Evolutionary conservation across 2,329 filamentous ascomycete genomes (phyloP), one percentile per base, ranked within the genome.

Genomic region (Phaeosphaeriaceae sp.): DNA sequence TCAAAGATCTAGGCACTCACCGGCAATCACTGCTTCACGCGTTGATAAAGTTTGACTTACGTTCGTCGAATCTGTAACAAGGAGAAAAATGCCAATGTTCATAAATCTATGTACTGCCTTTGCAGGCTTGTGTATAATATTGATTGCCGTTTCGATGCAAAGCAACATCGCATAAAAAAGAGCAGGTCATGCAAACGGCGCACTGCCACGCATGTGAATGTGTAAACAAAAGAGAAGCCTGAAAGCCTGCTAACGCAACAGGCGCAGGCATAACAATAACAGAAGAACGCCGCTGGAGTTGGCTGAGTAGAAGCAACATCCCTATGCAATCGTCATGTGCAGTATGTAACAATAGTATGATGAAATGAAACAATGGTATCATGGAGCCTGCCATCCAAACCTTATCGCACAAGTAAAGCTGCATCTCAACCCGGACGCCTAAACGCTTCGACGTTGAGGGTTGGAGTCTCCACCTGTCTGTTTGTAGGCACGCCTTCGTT

Each of bases 401-500:
- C n/a, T 30, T 56, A 51, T 28, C 52, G 46, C 40, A 42, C 26
- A 54, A 49, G 24, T 13, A 53, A 51, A 23, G 17, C 15, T 40
- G 35, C 5, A 10, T 5, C 32, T 64, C 61, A 81, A 26, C 78
- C 77, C 54, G 76, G 76, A 40, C 78, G 84, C 53, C 85, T 81
- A 66, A 90, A 86, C 2, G 87, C 85, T 64, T 91, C 89, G 6
- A 91, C 85, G 1, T 86, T 85, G 22, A 91, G 79, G 6, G 81
- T 83, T 2, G 89, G 89, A 44, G 89, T 88, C 76, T 94, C 91
- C 44, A 94, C 88, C 46, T 89, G 87, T 65, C 81, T 83, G 59
- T 92, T 85, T 0, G 82, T 81, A 1, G 86, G 83, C 10, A 93
- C 86, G 47, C 91, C 91, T 73, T 95, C 92, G 49, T 88, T 87